Percentiles rank a stretch among this genome's conserved stretches.
These are phyloP conservation scores for Mariannaea elegans DNA, from an alignment of 2,329 filamentous ascomycete species.

Conservation along the genomic window DNA sequence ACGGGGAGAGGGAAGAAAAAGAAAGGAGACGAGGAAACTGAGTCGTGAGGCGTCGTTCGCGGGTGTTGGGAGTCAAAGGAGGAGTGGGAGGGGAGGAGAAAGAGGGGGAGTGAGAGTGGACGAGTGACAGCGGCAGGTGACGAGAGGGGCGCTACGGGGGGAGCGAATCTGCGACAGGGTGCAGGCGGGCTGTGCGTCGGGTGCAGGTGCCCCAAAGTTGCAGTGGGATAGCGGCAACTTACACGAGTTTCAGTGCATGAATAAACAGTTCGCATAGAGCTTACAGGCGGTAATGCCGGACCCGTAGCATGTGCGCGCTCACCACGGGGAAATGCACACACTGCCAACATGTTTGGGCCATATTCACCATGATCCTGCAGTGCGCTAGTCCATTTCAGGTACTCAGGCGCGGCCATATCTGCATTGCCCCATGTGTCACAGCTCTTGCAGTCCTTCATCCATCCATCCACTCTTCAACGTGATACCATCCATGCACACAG, in stretches of 20 bases:
- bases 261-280: not conserved
- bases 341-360: too few relatives aligned
- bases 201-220: not conserved
- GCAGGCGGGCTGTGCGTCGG: too few relatives aligned
- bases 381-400: too few relatives aligned
- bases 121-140: constrained; percentile 4
- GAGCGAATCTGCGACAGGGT: not conserved
- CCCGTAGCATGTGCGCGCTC: not conserved
- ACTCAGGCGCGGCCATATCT: too few relatives aligned
- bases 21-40: constrained; percentile 11
- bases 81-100: not conserved
- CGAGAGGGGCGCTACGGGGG: not conserved
- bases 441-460: too few relatives aligned
- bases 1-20: constrained; percentile 11
- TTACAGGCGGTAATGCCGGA: not conserved
- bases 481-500: too few relatives aligned
- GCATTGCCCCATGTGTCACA: too few relatives aligned
- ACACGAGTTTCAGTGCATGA: not conserved
- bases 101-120: not conserved
- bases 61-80: not conserved
- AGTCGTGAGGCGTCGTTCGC: constrained; percentile 11
- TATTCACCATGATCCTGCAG: too few relatives aligned
- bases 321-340: too few relatives aligned
- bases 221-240: not conserved
- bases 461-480: too few relatives aligned